These are phyloP conservation scores for Eucalyptus regnans DNA, from an alignment of 345 rosid genomes.

Conservation along the genomic window DNA sequence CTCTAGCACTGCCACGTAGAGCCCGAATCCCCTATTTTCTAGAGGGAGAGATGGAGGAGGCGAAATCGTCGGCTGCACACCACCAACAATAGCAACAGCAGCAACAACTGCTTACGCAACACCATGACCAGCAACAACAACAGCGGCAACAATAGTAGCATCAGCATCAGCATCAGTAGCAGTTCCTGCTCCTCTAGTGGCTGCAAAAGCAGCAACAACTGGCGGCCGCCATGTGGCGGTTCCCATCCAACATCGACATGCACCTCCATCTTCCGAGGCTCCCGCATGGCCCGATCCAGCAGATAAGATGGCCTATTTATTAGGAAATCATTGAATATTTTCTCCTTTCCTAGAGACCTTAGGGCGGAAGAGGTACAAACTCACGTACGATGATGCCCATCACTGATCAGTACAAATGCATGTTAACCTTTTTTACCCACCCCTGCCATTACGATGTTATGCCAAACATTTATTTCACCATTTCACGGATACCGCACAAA, in stretches of 20 bases:
- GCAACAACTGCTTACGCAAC: slow-evolving; percentile 41
- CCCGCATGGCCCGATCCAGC: slow-evolving; percentile 22
- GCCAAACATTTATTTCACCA: too few relatives aligned
- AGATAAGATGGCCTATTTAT: too few relatives aligned
- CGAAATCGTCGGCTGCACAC: slow-evolving; percentile 10
- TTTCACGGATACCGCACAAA: too few relatives aligned
- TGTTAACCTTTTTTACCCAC: too few relatives aligned
- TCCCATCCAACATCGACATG: slow-evolving; percentile 81
- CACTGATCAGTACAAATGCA: too few relatives aligned
- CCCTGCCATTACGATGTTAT: too few relatives aligned
- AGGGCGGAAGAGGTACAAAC: too few relatives aligned
- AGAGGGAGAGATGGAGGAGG: slow-evolving; percentile 35
- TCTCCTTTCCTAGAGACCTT: too few relatives aligned
- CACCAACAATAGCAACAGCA: slow-evolving; percentile 10
- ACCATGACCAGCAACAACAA: slow-evolving; percentile 11
- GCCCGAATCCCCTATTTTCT: neutral
- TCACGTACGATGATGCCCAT: too few relatives aligned
- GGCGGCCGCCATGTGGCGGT: slow-evolving; percentile 68
- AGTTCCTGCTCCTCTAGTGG: slow-evolving; percentile 41
- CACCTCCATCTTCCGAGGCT: slow-evolving; percentile 50
- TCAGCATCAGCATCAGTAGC: slow-evolving; percentile 35
- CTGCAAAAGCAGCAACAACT: slow-evolving; percentile 54
- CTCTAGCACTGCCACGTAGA: neutral
- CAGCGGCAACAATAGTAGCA: neutral
- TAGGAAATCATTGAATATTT: too few relatives aligned